These are phyloP conservation scores for Stephania yunnanensis DNA, from an alignment of 164 flowering plant species.

Conservation along the genomic window DNA sequence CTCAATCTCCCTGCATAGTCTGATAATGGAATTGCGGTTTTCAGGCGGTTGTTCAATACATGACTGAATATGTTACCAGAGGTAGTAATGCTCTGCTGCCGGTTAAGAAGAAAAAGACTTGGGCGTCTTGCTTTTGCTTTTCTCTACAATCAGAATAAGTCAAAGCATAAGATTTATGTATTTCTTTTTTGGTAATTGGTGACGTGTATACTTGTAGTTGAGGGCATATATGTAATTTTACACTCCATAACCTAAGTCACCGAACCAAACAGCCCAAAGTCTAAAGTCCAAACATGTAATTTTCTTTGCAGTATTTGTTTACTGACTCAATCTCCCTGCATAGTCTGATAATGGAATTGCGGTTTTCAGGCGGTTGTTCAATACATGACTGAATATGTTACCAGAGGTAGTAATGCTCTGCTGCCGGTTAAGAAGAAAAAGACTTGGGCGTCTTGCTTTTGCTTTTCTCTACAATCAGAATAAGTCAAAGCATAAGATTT, in stretches of 20 bases:
- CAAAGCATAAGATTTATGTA: slow-evolving; percentile 48
- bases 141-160: slow-evolving; percentile 55
- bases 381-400: slow-evolving; percentile 65
- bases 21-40: slow-evolving; percentile 12
- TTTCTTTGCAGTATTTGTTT: neutral
- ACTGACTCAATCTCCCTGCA: neutral
- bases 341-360: slow-evolving; percentile 10
- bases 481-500: slow-evolving; percentile 54
- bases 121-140: slow-evolving; percentile 53
- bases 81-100: slow-evolving; percentile 45
- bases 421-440: slow-evolving; percentile 56
- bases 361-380: slow-evolving; percentile 68
- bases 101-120: slow-evolving; percentile 49
- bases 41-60: slow-evolving; percentile 83
- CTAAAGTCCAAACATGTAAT: too few species aligned
- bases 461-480: slow-evolving; percentile 55
- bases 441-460: slow-evolving; percentile 47
- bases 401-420: slow-evolving; percentile 39
- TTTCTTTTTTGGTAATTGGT: too few species aligned
- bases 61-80: slow-evolving; percentile 58
- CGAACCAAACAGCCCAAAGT: too few species aligned
- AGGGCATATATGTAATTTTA: too few species aligned
- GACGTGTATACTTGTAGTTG: too few species aligned
- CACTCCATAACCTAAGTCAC: too few species aligned
- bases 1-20: neutral